phyloP scores from a whole-genome alignment of 75 land plant species.

The Selaginella tamariscina region DNA sequence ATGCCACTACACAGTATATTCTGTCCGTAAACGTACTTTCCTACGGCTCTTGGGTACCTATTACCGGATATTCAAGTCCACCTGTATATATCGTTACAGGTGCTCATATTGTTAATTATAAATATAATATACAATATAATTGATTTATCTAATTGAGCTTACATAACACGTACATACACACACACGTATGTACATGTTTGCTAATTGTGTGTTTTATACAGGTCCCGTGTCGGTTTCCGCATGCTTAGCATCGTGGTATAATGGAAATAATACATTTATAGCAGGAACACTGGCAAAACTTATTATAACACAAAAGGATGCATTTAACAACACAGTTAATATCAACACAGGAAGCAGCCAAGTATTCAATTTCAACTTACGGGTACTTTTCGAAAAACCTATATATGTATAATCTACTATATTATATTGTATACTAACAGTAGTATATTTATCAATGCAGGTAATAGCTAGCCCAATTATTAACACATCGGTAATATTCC shows the following conservation, averaged over 20 bases:
- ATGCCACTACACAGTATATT: neutral
- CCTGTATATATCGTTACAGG: neutral
- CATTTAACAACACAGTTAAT: conserved; percentile 12
- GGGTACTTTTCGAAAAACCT: too few relatives aligned
- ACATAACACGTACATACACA: too few relatives aligned
- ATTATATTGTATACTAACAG: too few relatives aligned
- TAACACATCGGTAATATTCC: neutral
- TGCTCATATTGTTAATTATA: neutral
- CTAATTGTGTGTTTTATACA: too few relatives aligned
- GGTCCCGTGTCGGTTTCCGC: neutral
- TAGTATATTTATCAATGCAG: too few relatives aligned
- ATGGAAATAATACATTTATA: neutral
- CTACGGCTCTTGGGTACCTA: neutral
- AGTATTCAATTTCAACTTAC: neutral
- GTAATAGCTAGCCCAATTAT: neutral
- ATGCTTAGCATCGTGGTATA: conserved; percentile 10
- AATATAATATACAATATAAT: neutral
- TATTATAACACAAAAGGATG: conserved; percentile 1
- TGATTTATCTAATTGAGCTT: neutral
- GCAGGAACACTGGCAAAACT: conserved; percentile 1
- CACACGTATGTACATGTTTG: too few relatives aligned
- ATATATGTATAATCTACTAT: too few relatives aligned
- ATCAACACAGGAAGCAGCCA: neutral
- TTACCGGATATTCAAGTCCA: neutral
- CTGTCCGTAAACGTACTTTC: neutral